These are phyloP conservation scores for Liquidambar formosana DNA, from an alignment of 164 flowering plant genomes.

Conservation along the genomic window DNA sequence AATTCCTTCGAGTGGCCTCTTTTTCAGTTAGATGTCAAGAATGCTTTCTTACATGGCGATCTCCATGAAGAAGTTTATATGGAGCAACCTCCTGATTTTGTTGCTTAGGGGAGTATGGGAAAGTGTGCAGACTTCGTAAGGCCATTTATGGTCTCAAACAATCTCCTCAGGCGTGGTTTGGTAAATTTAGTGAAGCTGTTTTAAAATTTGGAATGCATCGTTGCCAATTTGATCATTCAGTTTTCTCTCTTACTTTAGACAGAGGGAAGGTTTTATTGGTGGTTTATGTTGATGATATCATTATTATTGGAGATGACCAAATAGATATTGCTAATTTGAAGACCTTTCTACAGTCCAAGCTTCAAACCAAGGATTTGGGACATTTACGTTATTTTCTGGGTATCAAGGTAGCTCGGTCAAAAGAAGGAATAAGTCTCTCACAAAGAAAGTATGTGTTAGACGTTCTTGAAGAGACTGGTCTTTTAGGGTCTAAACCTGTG, in stretches of 20 bases:
- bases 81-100: not conserved
- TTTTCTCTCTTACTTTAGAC: not conserved
- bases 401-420: not conserved
- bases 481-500: not conserved
- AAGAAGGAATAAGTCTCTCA: not conserved
- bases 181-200: not conserved
- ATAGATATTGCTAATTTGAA: not conserved
- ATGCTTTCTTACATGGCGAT: too few species aligned
- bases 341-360: not conserved
- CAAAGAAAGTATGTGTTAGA: not conserved
- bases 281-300: not conserved
- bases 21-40: too few species aligned
- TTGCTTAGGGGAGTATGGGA: not conserved
- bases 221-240: not conserved
- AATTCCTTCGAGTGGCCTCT: too few species aligned
- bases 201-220: not conserved
- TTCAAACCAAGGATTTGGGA: not conserved
- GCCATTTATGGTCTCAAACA: not conserved
- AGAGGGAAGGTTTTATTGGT: not conserved
- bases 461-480: not conserved
- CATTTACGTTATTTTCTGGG: not conserved
- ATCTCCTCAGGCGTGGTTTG: not conserved
- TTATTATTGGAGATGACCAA: not conserved
- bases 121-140: not conserved
- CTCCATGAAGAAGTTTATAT: not conserved